Evolutionary conservation across 306 rosid genomes (phyloP).

Genomic region (Dalbergia cochinchinensis): DNA sequence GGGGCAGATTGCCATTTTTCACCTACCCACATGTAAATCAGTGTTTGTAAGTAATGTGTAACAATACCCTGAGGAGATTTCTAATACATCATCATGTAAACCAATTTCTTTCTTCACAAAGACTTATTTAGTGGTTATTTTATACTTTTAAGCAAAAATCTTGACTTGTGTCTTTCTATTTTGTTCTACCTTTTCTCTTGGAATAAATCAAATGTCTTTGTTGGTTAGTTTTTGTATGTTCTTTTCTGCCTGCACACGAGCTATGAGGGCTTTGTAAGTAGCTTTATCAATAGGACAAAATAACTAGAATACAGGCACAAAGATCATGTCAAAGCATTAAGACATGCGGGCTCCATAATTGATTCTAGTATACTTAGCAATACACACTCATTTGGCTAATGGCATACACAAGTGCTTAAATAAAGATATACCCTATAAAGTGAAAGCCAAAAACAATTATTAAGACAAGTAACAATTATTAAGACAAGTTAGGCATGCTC

Average conservation of each 20-base stretch:
- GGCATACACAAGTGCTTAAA: conserved; percentile 51
- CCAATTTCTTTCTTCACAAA: conserved; percentile 4
- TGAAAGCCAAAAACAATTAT: conserved; percentile 62
- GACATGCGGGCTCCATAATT: conserved; percentile 60
- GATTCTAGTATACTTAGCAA: conserved; percentile 42
- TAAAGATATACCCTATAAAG: conserved; percentile 59
- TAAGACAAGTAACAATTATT: conserved; percentile 60
- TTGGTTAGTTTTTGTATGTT: conserved; percentile 32
- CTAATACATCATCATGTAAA: conserved; percentile 34
- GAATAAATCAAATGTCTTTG: conserved; percentile 5
- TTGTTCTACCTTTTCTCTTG: conserved; percentile 4
- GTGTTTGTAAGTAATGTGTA: conserved; percentile 16
- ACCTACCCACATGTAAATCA: conserved; percentile 10
- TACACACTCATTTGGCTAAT: conserved; percentile 38
- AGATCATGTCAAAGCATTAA: conserved; percentile 45
- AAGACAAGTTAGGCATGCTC: conserved; percentile 72
- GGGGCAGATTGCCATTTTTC: not conserved
- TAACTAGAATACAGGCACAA: conserved; percentile 32
- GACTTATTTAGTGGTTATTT: conserved; percentile 15
- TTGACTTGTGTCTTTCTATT: conserved; percentile 6
- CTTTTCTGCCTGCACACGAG: conserved; percentile 44
- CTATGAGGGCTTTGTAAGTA: conserved; percentile 21
- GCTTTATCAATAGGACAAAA: conserved; percentile 50
- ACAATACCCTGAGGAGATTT: not conserved
- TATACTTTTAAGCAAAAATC: not conserved